Conservation (phyloP, 177 flowering plant genomes). For the Vitis hybrid region DNA sequence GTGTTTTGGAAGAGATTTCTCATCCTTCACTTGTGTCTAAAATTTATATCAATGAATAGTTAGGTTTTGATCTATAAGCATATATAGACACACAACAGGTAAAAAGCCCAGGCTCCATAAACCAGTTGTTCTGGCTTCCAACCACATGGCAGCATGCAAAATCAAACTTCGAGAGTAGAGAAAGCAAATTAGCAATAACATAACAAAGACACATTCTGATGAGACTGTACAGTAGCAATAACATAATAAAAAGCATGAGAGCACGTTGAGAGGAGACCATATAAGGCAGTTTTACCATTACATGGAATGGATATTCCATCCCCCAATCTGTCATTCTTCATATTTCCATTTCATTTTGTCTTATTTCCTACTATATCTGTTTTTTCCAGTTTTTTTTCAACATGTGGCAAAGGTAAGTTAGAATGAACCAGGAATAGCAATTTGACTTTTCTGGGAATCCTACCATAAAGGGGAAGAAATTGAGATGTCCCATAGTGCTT, state of each 20-base stretch:
- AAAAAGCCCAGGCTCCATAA: not conserved
- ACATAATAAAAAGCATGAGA: not conserved
- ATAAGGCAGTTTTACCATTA: not conserved
- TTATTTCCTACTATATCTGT: too few species aligned
- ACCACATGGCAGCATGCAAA: not conserved
- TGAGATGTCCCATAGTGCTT: too few species aligned
- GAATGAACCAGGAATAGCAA: not conserved
- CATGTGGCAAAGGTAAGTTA: not conserved
- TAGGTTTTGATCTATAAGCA: too few species aligned
- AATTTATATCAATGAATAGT: too few species aligned
- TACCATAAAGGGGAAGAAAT: too few species aligned
- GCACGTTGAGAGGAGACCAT: not conserved
- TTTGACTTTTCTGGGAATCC: too few species aligned
- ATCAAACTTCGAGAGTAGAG: not conserved
- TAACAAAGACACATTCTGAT: too few species aligned
- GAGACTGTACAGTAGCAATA: not conserved
- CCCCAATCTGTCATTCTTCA: too few species aligned
- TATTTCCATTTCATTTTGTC: too few species aligned
- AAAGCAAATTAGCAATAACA: not conserved
- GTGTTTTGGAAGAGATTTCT: too few species aligned
- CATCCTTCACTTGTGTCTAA: too few species aligned
- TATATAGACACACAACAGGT: too few species aligned
- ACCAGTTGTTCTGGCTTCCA: not conserved
- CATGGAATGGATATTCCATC: not conserved
- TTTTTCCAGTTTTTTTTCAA: not conserved